These are phyloP conservation scores for Colletotrichum neosansevieriae DNA, from an alignment of 2,329 filamentous ascomycete species.

Conservation along the genomic window DNA sequence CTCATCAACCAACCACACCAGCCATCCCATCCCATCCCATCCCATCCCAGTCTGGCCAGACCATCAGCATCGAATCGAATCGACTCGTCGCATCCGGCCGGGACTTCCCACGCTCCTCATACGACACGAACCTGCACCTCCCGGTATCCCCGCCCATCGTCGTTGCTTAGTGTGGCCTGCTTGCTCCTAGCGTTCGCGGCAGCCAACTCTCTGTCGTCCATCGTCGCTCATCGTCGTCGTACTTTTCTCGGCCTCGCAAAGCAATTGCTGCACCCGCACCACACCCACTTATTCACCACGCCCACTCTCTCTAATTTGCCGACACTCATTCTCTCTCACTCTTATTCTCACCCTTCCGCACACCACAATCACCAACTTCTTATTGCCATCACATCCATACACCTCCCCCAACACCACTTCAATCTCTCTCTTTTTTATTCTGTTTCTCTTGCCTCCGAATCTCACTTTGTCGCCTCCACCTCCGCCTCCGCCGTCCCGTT, in stretches of 20 bases:
- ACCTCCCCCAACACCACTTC: slow-evolving; percentile 10
- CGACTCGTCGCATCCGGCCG: slow-evolving; percentile 31
- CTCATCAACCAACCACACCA: slow-evolving; percentile 20
- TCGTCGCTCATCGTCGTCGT: slow-evolving; percentile 5
- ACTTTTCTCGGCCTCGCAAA: slow-evolving; percentile 6
- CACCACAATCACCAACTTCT: slow-evolving; percentile 13
- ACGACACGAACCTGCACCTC: slow-evolving; percentile 33
- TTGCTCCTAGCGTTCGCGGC: slow-evolving; percentile 20
- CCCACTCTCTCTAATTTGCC: slow-evolving; percentile 22
- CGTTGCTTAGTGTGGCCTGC: slow-evolving; percentile 19
- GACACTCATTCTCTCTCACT: slow-evolving; percentile 14
- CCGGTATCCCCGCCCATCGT: slow-evolving; percentile 28
- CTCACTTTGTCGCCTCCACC: not conserved
- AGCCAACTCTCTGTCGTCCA: not conserved
- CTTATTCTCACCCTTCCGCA: slow-evolving; percentile 3
- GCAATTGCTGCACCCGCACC: slow-evolving; percentile 29
- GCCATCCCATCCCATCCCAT: slow-evolving; percentile 2
- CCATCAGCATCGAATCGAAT: slow-evolving; percentile 31
- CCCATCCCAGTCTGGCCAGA: slow-evolving; percentile 11
- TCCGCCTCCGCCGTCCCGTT: not conserved
- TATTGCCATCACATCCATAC: slow-evolving; percentile 32
- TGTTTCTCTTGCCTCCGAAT: not conserved
- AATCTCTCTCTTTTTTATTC: not conserved
- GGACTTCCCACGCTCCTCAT: slow-evolving; percentile 32
- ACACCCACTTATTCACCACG: slow-evolving; percentile 35